phyloP scores from a whole-genome alignment of 192 early-diverging fungal species.

The Backusella tuberculispora region DNA sequence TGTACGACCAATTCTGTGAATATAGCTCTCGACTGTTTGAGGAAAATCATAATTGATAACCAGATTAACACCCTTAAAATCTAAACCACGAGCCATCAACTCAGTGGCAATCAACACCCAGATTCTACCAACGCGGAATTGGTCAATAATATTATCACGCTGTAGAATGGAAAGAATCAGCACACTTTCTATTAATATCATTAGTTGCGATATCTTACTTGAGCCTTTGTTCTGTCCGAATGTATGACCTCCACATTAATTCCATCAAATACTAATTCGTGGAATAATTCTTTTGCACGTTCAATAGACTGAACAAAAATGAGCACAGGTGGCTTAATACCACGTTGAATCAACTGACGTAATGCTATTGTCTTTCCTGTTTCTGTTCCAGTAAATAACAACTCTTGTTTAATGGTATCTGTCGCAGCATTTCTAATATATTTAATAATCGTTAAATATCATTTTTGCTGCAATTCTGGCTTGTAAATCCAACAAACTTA shows the following conservation, averaged over 20 bases:
- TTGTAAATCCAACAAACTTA: conserved; percentile 32
- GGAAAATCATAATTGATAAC: conserved; percentile 99
- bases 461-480: background rate
- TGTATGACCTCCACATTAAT: conserved; percentile 99
- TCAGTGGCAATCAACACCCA: conserved; percentile 98
- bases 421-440: conserved; percentile 82
- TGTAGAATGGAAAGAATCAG: conserved; percentile 33
- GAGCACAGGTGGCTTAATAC: conserved; percentile 89
- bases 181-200: background rate
- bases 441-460: background rate
- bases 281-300: conserved; percentile 94
- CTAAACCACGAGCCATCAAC: conserved; percentile 97
- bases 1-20: conserved; percentile 96
- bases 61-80: conserved; percentile 96
- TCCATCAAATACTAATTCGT: conserved; percentile 95
- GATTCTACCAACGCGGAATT: conserved; percentile 87
- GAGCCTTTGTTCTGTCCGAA: conserved; percentile 90
- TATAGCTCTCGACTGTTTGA: conserved; percentile 88
- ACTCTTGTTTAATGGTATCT: conserved; percentile 85
- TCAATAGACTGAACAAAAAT: conserved; percentile 98
- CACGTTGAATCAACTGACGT: conserved; percentile 78
- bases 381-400: conserved; percentile 92
- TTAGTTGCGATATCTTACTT: conserved; percentile 47
- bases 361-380: conserved; percentile 93
- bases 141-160: conserved; percentile 87